Evolutionary conservation across 1,284 basidiomycete species (phyloP).

Genomic region (Rhodotorula sp.): DNA sequence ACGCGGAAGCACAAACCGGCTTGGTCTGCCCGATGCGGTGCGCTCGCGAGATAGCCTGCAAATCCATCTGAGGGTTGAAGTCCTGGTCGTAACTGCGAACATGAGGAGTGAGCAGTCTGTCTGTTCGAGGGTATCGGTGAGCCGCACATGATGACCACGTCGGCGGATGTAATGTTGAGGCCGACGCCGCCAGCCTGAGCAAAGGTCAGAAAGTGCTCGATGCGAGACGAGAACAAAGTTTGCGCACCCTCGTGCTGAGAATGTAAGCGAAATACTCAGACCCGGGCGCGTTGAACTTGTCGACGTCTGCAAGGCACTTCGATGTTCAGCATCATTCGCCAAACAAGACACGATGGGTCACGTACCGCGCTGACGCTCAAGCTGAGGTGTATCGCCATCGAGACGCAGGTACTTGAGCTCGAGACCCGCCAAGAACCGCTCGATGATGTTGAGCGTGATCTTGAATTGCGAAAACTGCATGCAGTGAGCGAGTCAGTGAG

Average conservation of each 20-base stretch:
- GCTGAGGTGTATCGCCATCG: slow-evolving; percentile 45
- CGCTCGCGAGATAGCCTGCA: slow-evolving; percentile 53
- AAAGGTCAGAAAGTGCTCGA: not conserved
- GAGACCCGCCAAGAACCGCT: slow-evolving; percentile 48
- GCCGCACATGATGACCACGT: slow-evolving; percentile 88
- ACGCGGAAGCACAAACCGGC: not conserved
- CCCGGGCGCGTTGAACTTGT: slow-evolving; percentile 81
- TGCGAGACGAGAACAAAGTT: not conserved
- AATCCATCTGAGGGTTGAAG: slow-evolving; percentile 51
- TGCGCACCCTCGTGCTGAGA: slow-evolving; percentile 45
- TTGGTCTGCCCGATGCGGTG: slow-evolving; percentile 52
- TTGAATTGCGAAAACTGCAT: slow-evolving; percentile 47
- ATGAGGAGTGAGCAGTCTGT: not conserved
- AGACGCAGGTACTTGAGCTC: slow-evolving; percentile 49
- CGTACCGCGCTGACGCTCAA: slow-evolving; percentile 29
- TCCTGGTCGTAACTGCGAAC: slow-evolving; percentile 45
- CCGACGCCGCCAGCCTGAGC: slow-evolving; percentile 50
- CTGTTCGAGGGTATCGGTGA: too few species aligned
- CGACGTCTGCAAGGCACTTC: slow-evolving; percentile 59
- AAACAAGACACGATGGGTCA: slow-evolving; percentile 18
- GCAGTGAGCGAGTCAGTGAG: not conserved
- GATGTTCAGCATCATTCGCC: not conserved
- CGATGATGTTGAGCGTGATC: slow-evolving; percentile 50
- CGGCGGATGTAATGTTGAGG: slow-evolving; percentile 61
- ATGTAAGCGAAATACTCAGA: slow-evolving; percentile 61